Evolutionary conservation across 2,329 filamentous ascomycete genomes (phyloP).

Genomic region (Fusarium subtropicale): DNA sequence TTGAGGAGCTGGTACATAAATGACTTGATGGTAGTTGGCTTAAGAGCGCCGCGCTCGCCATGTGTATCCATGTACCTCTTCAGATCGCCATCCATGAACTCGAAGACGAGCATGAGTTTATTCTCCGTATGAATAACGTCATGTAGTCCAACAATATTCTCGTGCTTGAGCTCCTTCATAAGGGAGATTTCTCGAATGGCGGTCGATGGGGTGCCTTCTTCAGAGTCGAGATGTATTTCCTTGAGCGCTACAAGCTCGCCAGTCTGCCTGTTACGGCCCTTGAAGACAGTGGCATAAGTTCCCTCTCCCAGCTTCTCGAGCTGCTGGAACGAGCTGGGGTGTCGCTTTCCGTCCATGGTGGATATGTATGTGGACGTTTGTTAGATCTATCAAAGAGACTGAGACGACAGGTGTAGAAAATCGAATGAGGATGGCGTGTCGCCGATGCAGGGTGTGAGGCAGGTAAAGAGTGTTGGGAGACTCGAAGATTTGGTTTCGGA

Average conservation of each 20-base stretch:
- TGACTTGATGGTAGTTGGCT: constrained; percentile 92
- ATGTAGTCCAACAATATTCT: constrained; percentile 96
- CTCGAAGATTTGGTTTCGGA: neutral
- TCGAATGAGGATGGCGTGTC: constrained; percentile 32
- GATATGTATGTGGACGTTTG: constrained; percentile 4
- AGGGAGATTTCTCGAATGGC: constrained; percentile 98
- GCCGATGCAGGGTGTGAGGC: constrained; percentile 12
- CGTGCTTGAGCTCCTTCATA: constrained; percentile 99
- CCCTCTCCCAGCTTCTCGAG: constrained; percentile 98
- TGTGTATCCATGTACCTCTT: constrained; percentile 99
- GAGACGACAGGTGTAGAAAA: constrained; percentile 15
- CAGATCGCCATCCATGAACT: constrained; percentile 98
- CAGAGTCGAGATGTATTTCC: constrained; percentile 98
- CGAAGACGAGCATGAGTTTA: constrained; percentile 99
- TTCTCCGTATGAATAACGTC: constrained; percentile 99
- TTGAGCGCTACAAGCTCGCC: constrained; percentile 97
- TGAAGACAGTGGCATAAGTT: constrained; percentile 99
- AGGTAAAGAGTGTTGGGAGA: constrained; percentile 1
- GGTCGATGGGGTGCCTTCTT: constrained; percentile 96
- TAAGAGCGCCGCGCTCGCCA: constrained; percentile 88
- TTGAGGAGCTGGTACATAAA: constrained; percentile 99
- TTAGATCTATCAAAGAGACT: constrained; percentile 7
- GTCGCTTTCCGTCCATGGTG: constrained; percentile 88
- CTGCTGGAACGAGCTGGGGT: constrained; percentile 98
- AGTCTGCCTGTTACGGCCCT: constrained; percentile 96